These are phyloP conservation scores for Coemansia sp. DNA, from an alignment of 192 early-diverging fungal genomes.

Conservation along the genomic window DNA sequence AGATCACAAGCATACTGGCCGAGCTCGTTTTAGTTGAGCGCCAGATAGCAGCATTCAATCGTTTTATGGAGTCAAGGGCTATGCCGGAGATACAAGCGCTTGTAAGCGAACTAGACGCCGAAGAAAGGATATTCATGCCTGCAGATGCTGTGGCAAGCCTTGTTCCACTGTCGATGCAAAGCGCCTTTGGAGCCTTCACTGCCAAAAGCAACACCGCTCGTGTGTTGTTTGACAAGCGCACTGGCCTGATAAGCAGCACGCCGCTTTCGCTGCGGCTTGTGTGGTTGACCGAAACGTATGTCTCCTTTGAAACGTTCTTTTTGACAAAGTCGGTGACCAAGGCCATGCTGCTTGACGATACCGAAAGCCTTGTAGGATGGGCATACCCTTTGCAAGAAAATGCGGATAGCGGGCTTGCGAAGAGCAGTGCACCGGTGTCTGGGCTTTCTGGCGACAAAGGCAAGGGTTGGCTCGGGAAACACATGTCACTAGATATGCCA, in stretches of 20 bases:
- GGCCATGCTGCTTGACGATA: slow-evolving; percentile 49
- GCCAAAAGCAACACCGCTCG: background rate
- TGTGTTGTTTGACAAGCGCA: slow-evolving; percentile 17
- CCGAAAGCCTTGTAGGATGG: slow-evolving; percentile 37
- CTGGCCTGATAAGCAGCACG: slow-evolving; percentile 35
- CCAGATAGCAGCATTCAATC: slow-evolving; percentile 71
- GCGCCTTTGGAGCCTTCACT: background rate
- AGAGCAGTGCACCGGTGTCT: background rate
- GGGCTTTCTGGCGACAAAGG: background rate
- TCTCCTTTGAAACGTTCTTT: slow-evolving; percentile 42
- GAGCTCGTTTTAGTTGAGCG: slow-evolving; percentile 85
- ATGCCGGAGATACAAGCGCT: slow-evolving; percentile 46
- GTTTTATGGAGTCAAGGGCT: slow-evolving; percentile 82
- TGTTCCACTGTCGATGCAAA: slow-evolving; percentile 19
- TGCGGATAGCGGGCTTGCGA: background rate
- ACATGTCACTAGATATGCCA: slow-evolving; percentile 7
- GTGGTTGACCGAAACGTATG: slow-evolving; percentile 45
- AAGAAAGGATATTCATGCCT: slow-evolving; percentile 33
- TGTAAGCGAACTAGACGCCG: slow-evolving; percentile 9
- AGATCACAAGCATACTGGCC: slow-evolving; percentile 73
- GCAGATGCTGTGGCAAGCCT: slow-evolving; percentile 18
- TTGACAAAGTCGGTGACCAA: slow-evolving; percentile 32
- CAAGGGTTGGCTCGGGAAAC: background rate
- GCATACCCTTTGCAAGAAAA: background rate
- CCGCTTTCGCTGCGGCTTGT: slow-evolving; percentile 27